A percentile compares a stretch with the other conserved stretches of the same genome.
These are phyloP conservation scores for Epicoccum nigrum DNA, from an alignment of 2,329 filamentous ascomycete species.

Conservation along the genomic window DNA sequence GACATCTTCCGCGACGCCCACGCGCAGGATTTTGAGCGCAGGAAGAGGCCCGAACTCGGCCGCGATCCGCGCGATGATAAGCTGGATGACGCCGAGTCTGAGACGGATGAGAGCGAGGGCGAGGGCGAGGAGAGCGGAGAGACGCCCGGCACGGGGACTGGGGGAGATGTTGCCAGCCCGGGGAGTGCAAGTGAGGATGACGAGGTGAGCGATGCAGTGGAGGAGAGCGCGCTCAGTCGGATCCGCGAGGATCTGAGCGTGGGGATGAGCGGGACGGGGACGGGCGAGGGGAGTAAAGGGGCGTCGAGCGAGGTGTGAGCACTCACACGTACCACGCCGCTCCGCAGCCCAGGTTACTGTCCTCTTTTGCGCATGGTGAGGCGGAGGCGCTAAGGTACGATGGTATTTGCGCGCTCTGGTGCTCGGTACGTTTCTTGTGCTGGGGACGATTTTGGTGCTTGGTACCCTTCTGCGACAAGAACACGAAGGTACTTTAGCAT, in stretches of 20 bases:
- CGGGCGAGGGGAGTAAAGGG: not conserved
- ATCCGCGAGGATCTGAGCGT: constrained; percentile 14
- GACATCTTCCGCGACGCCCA: constrained; percentile 83
- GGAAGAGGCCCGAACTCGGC: constrained; percentile 59
- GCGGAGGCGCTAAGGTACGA: too few relatives aligned
- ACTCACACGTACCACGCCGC: too few relatives aligned
- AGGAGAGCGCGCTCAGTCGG: constrained; percentile 10
- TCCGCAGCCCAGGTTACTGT: too few relatives aligned
- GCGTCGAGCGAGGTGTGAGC: too few relatives aligned
- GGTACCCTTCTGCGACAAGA: too few relatives aligned
- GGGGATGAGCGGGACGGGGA: constrained; percentile 4
- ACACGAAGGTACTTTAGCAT: too few relatives aligned
- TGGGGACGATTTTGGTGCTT: too few relatives aligned
- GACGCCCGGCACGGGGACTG: constrained; percentile 32
- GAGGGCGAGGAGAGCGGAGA: constrained; percentile 40
- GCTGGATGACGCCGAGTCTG: constrained; percentile 39
- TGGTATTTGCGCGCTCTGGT: too few relatives aligned
- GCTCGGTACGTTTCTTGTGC: too few relatives aligned
- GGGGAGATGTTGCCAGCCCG: constrained; percentile 17
- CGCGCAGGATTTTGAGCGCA: constrained; percentile 89
- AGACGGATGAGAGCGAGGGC: constrained; percentile 27
- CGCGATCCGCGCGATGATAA: constrained; percentile 38
- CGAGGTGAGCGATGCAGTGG: constrained; percentile 5
- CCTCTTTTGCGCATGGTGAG: too few relatives aligned
- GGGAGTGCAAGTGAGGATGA: constrained; percentile 2